Conservation (phyloP, 192 early-diverging fungal genomes). For the Backusella circina region DNA sequence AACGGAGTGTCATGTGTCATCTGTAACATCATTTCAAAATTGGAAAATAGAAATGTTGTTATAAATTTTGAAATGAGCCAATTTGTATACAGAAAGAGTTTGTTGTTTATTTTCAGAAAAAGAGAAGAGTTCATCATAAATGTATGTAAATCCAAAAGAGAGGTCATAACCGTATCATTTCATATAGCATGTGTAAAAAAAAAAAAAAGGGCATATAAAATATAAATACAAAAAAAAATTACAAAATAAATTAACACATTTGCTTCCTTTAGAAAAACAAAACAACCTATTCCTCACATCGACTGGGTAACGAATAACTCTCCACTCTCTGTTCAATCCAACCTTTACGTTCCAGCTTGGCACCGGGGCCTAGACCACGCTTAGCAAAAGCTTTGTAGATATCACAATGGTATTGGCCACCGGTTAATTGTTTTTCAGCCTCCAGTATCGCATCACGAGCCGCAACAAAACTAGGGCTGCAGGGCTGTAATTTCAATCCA, state of each 20-base stretch:
- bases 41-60: neutral
- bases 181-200: neutral
- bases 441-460: conserved; percentile 71
- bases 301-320: conserved; percentile 17
- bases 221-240: neutral
- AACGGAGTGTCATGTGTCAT: neutral
- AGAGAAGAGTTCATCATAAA: neutral
- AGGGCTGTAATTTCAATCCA: conserved; percentile 75
- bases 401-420: conserved; percentile 62
- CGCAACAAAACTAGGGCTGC: conserved; percentile 65
- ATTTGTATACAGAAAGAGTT: neutral
- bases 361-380: conserved; percentile 79
- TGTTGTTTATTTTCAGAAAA: neutral
- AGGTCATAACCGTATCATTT: neutral
- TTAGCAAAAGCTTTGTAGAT: conserved; percentile 83
- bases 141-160: neutral
- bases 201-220: neutral
- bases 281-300: conserved; percentile 5
- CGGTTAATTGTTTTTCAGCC: conserved; percentile 59
- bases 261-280: neutral
- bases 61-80: neutral
- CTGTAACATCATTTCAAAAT: neutral
- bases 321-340: conserved; percentile 27
- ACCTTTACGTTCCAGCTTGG: conserved; percentile 39
- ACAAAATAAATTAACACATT: neutral